These are phyloP conservation scores for Paecilomyces sp. DNA, from an alignment of 2,329 filamentous ascomycete species.

Conservation along the genomic window DNA sequence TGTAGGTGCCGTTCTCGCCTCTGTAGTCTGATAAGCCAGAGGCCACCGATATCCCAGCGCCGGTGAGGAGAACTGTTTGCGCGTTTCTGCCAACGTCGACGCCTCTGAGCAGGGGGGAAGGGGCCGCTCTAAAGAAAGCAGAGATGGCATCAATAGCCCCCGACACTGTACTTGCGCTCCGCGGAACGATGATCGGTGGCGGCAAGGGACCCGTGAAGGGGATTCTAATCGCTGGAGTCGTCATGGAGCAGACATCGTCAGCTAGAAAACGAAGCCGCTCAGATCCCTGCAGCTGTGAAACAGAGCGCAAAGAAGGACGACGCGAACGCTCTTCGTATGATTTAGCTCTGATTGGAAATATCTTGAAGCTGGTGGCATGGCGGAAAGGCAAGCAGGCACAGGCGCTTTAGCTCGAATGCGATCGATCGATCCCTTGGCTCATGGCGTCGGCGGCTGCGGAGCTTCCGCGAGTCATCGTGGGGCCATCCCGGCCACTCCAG, in stretches of 20 bases:
- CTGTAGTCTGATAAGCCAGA: slow-evolving; percentile 91
- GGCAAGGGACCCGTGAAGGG: slow-evolving; percentile 83
- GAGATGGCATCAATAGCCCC: slow-evolving; percentile 72
- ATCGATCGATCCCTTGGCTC: background rate
- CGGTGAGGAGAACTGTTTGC: slow-evolving; percentile 63
- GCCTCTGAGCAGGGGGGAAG: slow-evolving; percentile 43
- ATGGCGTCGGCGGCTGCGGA: background rate
- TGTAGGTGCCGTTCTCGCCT: slow-evolving; percentile 83
- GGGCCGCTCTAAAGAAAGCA: slow-evolving; percentile 63
- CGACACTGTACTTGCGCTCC: slow-evolving; percentile 59
- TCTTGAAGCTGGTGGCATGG: background rate
- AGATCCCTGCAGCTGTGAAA: background rate
- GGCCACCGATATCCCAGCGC: slow-evolving; percentile 87
- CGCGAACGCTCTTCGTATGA: background rate
- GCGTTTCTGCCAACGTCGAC: slow-evolving; percentile 37
- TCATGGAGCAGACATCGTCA: slow-evolving; percentile 45
- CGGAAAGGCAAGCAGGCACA: background rate
- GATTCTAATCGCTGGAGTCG: slow-evolving; percentile 72
- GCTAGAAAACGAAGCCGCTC: background rate
- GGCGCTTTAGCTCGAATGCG: background rate
- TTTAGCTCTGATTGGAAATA: background rate
- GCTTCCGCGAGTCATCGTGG: background rate
- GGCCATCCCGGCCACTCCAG: background rate
- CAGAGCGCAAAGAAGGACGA: background rate
- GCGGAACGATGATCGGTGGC: slow-evolving; percentile 65